Base-by-base conservation (phyloP, 805 yeast genomes). In the Teunomyces barrocoloradensis region DNA sequence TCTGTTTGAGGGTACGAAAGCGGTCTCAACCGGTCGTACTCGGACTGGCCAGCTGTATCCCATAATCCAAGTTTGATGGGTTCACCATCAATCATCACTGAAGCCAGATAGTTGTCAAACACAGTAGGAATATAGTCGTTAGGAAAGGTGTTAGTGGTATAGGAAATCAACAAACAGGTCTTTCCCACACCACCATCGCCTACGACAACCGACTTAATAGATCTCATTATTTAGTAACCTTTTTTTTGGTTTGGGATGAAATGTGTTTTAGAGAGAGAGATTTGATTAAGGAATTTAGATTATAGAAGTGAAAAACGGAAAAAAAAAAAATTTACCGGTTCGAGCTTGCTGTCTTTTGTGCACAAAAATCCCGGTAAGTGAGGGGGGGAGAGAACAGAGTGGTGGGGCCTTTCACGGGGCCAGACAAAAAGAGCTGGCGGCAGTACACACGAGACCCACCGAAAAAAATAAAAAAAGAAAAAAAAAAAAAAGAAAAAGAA, bases 111-210 rank as follows among this genome's bases (percentile, higher is more conserved):
- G 67, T 90, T 89, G 64, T 90, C 97, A 60, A 90, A 90, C 4
- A 90, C 96, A 0, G 97, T 90, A 43, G 97, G 97, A 49, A 90
- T 86, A 65, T 90, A 90, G 60, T 90, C 97, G 56, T 87, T 88
- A 5, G 96, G 96, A 66, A 90, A 90, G 28, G 95, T 87, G 64
- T 89, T 90, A 45, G 96, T 88, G 25, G 96, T 90, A 69, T 90
- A 90, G 20, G 92, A 83, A 53, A 90, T 89, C 52, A 90, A 78
- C 48, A 89, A 74, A 62, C 96, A 89, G 3, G 96, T 90, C 64
- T 89, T 90, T 69, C 97, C 97, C 39, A 90, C 97, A 46, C 96
- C 96, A 68, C 92, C 97, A 63, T 90, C 97, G 55, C 97, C 97
- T 35, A 90, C 91, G 45, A 90, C 95, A 35, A 90, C 97, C 59